A percentile compares a stretch with the other conserved stretches of the same genome.
These are phyloP conservation scores for Mycosarcoma mackinlayi DNA, from an alignment of 1,284 basidiomycete species.

Conservation along the genomic window DNA sequence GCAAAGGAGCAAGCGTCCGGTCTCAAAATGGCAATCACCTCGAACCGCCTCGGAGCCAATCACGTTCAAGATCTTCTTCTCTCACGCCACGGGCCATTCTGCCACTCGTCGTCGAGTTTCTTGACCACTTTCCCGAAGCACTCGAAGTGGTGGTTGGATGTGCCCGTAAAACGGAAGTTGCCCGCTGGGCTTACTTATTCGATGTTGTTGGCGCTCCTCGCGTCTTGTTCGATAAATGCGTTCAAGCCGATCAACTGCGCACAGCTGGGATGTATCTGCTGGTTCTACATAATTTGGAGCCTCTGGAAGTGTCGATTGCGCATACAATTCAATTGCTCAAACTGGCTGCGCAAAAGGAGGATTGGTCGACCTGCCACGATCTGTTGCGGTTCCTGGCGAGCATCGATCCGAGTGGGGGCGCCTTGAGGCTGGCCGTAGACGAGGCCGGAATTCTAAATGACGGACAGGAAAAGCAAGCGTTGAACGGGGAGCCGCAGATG, in stretches of 20 bases:
- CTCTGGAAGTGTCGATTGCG: slow-evolving; percentile 73
- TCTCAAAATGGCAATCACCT: slow-evolving; percentile 10
- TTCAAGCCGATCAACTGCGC: slow-evolving; percentile 79
- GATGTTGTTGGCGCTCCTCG: slow-evolving; percentile 89
- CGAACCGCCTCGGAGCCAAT: slow-evolving; percentile 11
- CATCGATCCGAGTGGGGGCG: slow-evolving; percentile 73
- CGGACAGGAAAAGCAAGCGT: not conserved
- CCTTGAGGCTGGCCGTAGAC: slow-evolving; percentile 29
- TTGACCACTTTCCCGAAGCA: slow-evolving; percentile 91
- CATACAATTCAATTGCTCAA: slow-evolving; percentile 59
- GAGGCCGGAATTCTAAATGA: slow-evolving; percentile 30
- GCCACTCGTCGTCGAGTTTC: slow-evolving; percentile 82
- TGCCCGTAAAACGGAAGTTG: slow-evolving; percentile 95
- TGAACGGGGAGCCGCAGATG: slow-evolving; percentile 1
- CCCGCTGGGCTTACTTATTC: slow-evolving; percentile 89
- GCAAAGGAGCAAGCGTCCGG: not conserved
- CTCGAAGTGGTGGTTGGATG: slow-evolving; percentile 95
- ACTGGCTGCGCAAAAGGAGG: slow-evolving; percentile 41
- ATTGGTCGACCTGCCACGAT: slow-evolving; percentile 68
- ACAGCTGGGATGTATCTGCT: slow-evolving; percentile 93
- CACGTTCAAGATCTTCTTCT: slow-evolving; percentile 35
- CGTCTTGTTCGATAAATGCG: slow-evolving; percentile 87
- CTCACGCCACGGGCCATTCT: slow-evolving; percentile 71
- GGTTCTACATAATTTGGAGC: slow-evolving; percentile 91
- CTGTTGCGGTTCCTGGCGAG: slow-evolving; percentile 68